Percentiles rank a stretch among this genome's conserved stretches.
phyloP scores from a whole-genome alignment of 768 basidiomycete genomes.

The Amylocystis lapponica region DNA sequence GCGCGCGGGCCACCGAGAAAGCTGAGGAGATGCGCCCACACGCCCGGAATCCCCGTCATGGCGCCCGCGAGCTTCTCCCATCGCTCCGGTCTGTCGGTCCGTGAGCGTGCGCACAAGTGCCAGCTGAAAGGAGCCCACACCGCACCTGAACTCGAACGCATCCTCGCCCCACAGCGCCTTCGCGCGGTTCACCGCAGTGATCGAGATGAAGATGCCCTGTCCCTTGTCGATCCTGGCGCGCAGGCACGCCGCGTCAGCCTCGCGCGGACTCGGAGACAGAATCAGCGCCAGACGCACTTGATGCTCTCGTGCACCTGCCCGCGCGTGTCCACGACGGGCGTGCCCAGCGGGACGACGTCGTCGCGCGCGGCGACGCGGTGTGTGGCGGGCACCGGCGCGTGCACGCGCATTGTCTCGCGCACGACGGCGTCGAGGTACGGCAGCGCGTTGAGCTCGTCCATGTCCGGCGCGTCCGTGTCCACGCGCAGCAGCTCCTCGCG shows the following conservation, averaged over 20 bases:
- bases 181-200: constrained; percentile 46
- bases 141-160: constrained; percentile 51
- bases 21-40: constrained; percentile 53
- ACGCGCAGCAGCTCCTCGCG: constrained; percentile 37
- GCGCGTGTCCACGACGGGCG: constrained; percentile 20
- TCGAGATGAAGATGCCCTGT: constrained; percentile 39
- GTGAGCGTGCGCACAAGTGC: neutral
- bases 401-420: constrained; percentile 52
- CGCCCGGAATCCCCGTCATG: constrained; percentile 44
- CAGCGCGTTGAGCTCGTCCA: constrained; percentile 63
- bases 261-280: neutral
- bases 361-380: constrained; percentile 40
- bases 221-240: constrained; percentile 21
- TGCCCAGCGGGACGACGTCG: constrained; percentile 47
- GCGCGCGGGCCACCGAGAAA: constrained; percentile 62
- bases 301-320: constrained; percentile 13
- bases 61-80: constrained; percentile 46
- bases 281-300: constrained; percentile 19
- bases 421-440: constrained; percentile 67
- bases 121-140: too few relatives aligned
- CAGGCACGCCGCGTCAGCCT: neutral
- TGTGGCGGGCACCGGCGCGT: constrained; percentile 44
- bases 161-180: constrained; percentile 59
- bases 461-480: constrained; percentile 42
- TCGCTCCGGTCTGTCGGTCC: constrained; percentile 48